These are phyloP conservation scores for Mrakia blollopis DNA, from an alignment of 768 basidiomycete genomes.

Conservation along the genomic window DNA sequence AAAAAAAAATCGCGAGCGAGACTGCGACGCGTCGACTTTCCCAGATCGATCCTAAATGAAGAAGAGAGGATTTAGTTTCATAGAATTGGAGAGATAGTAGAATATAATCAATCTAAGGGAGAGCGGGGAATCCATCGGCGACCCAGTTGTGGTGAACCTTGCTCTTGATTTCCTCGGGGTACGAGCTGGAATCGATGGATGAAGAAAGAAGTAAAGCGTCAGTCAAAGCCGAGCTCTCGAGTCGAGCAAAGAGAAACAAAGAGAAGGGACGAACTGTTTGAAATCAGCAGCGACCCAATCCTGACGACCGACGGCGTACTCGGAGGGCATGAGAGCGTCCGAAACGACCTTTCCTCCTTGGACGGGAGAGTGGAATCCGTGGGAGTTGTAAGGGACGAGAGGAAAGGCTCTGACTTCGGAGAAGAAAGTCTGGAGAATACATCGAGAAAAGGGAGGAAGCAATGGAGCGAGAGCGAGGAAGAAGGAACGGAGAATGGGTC, in stretches of 20 bases:
- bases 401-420: conserved; percentile 21
- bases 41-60: no score
- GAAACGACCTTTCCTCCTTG: conserved; percentile 23
- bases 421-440: conserved; percentile 17
- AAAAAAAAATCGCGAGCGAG: no score
- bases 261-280: conserved; percentile 4
- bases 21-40: no score
- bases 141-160: conserved; percentile 19
- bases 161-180: conserved; percentile 20
- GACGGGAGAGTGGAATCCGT: conserved; percentile 6
- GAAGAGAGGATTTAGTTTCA: no score
- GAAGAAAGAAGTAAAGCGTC: not conserved
- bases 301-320: not conserved
- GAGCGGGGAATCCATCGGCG: conserved; percentile 14
- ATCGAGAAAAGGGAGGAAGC: not conserved
- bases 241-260: not conserved
- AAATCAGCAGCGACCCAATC: conserved; percentile 28
- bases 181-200: not conserved
- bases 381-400: conserved; percentile 23
- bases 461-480: not conserved
- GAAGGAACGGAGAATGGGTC: no score
- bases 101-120: not conserved
- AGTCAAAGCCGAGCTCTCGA: no score
- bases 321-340: conserved; percentile 22
- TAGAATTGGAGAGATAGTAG: no score